Evolutionary conservation across 2,329 filamentous ascomycete genomes (phyloP).

Genomic region (Beauveria medogensis): DNA sequence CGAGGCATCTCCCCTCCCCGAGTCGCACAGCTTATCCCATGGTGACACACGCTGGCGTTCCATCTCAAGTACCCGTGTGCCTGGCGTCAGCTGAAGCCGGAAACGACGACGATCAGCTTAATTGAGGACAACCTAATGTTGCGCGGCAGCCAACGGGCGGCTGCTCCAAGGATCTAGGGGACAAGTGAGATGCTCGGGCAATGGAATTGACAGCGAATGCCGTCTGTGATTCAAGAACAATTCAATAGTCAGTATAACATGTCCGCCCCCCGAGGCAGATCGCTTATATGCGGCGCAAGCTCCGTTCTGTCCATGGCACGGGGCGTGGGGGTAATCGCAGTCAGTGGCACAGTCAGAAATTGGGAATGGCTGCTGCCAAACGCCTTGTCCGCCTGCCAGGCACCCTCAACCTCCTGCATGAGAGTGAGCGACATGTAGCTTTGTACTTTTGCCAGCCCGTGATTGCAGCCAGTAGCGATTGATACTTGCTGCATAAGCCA

Average conservation of each 20-base stretch:
- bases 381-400: slow-evolving; percentile 3
- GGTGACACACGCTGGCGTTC: not conserved
- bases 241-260: no score
- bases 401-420: not conserved
- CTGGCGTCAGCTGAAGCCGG: not conserved
- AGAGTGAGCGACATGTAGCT: not conserved
- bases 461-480: not conserved
- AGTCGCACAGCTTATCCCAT: not conserved
- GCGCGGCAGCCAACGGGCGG: no score
- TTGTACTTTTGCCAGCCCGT: not conserved
- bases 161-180: not conserved
- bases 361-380: slow-evolving; percentile 1
- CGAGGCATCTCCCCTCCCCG: not conserved
- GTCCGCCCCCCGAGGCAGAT: not conserved
- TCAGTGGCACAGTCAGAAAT: not conserved
- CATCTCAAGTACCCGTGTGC: slow-evolving; percentile 7
- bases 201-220: no score
- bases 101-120: not conserved
- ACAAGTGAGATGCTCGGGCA: not conserved
- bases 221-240: no score
- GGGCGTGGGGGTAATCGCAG: not conserved
- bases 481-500: not conserved
- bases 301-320: not conserved
- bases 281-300: not conserved
- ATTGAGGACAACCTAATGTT: no score